A percentile compares a stretch with the other conserved stretches of the same genome.
These are phyloP conservation scores for Colletotrichum magnum DNA, from an alignment of 2,329 filamentous ascomycete species.

Conservation along the genomic window DNA sequence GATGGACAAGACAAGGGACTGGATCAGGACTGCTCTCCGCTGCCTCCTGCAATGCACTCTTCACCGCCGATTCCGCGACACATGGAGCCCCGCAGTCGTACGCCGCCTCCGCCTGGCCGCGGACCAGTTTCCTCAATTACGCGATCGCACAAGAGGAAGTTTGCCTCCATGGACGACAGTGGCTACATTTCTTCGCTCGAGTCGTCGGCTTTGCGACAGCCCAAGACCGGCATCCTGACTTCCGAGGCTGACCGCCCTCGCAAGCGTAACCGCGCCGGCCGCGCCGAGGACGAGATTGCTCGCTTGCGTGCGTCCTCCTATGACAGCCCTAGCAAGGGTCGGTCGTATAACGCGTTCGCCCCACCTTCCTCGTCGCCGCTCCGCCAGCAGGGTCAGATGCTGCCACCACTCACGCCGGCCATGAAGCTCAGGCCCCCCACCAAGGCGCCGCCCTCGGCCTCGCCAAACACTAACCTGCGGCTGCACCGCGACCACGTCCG, in stretches of 20 bases:
- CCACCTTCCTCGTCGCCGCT: conserved; percentile 79
- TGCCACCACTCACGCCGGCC: conserved; percentile 85
- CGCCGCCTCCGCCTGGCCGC: conserved; percentile 79
- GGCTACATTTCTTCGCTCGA: conserved; percentile 97
- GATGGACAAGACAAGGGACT: conserved; percentile 60
- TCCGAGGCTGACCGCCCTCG: conserved; percentile 86
- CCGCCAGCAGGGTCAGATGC: conserved; percentile 73
- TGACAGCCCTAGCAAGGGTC: conserved; percentile 86
- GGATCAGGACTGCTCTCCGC: conserved; percentile 75
- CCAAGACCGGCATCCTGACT: conserved; percentile 75
- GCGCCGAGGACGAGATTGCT: conserved; percentile 95
- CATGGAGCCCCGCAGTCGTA: conserved; percentile 74
- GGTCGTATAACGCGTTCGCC: conserved; percentile 65
- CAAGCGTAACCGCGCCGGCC: conserved; percentile 70
- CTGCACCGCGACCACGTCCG: conserved; percentile 89
- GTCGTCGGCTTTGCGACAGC: conserved; percentile 85
- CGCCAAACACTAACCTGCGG: conserved; percentile 91
- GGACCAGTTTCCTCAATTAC: conserved; percentile 72
- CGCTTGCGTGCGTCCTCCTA: conserved; percentile 93
- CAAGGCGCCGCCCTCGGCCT: conserved; percentile 79
- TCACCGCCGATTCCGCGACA: conserved; percentile 85
- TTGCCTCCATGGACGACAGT: conserved; percentile 87
- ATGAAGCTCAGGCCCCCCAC: conserved; percentile 81
- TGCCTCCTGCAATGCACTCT: conserved; percentile 81
- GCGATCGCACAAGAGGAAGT: conserved; percentile 81